A percentile compares a stretch with the other conserved stretches of the same genome.
Evolutionary conservation across 805 yeast genomes (phyloP).

Genomic region (Suhomyces vadensis): DNA sequence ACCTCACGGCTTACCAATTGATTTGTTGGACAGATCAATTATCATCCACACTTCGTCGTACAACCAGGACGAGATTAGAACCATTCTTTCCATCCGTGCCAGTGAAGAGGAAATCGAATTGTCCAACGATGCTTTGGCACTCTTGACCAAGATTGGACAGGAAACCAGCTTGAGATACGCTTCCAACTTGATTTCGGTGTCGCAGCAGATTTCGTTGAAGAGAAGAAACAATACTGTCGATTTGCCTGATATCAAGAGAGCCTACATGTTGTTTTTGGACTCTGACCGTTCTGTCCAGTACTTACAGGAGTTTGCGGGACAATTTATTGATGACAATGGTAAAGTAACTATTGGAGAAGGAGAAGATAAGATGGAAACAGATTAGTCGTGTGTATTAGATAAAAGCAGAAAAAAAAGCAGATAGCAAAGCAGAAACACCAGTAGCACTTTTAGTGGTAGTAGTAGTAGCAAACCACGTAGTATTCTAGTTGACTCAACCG

Average conservation of each 20-base stretch:
- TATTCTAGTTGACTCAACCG: slow-evolving; percentile 26
- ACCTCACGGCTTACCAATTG: slow-evolving; percentile 97
- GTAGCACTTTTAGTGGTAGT: background rate
- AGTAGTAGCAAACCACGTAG: background rate
- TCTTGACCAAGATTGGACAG: slow-evolving; percentile 84
- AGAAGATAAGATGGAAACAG: slow-evolving; percentile 40
- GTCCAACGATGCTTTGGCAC: slow-evolving; percentile 76
- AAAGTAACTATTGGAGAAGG: slow-evolving; percentile 56
- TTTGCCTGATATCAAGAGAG: slow-evolving; percentile 80
- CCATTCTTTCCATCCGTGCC: slow-evolving; percentile 85
- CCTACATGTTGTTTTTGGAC: slow-evolving; percentile 84
- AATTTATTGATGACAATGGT: slow-evolving; percentile 80
- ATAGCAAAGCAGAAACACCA: background rate
- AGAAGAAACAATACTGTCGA: slow-evolving; percentile 74
- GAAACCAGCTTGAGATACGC: slow-evolving; percentile 93
- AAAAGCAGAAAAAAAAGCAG: background rate
- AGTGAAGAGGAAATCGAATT: slow-evolving; percentile 92
- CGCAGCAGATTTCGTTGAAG: slow-evolving; percentile 82
- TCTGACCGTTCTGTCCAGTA: slow-evolving; percentile 85
- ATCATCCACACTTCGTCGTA: slow-evolving; percentile 86
- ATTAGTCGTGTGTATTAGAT: slow-evolving; percentile 7
- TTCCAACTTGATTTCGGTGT: slow-evolving; percentile 84
- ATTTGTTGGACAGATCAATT: slow-evolving; percentile 88
- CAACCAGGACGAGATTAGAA: slow-evolving; percentile 77
- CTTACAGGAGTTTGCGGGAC: slow-evolving; percentile 65